Percentiles rank a stretch among this genome's conserved stretches.
Conservation (phyloP, 108 stramenopile species). For the Schizochytrium sp. region DNA sequence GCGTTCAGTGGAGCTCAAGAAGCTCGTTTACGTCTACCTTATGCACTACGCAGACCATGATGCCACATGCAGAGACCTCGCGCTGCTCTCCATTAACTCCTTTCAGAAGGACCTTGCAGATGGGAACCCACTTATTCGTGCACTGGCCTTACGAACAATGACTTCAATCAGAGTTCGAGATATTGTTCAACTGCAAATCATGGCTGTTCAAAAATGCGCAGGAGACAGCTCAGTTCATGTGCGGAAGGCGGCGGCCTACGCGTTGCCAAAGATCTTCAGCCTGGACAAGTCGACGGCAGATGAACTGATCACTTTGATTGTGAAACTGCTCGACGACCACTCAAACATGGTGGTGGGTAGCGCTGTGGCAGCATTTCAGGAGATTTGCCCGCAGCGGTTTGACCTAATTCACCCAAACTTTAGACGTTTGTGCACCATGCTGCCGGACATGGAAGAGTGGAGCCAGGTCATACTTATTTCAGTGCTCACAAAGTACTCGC, state of each 20-base stretch:
- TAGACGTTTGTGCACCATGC: constrained; percentile 94
- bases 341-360: constrained; percentile 94
- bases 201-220: constrained; percentile 93
- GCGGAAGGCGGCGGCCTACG: constrained; percentile 95
- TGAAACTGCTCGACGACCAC: constrained; percentile 78
- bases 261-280: constrained; percentile 86
- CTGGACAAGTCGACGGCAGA: constrained; percentile 75
- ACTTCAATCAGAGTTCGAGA: constrained; percentile 94
- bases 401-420: constrained; percentile 90
- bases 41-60: constrained; percentile 92
- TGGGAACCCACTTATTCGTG: constrained; percentile 91
- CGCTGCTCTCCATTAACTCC: constrained; percentile 92
- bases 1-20: constrained; percentile 90
- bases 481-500: constrained; percentile 87
- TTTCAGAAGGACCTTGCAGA: constrained; percentile 97
- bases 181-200: constrained; percentile 96
- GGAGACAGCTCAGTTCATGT: constrained; percentile 94
- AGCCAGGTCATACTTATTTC: constrained; percentile 90
- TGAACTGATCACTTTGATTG: constrained; percentile 70
- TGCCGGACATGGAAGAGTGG: constrained; percentile 99
- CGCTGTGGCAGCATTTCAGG: constrained; percentile 89
- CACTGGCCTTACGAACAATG: constrained; percentile 93
- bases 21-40: constrained; percentile 99
- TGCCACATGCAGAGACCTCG: constrained; percentile 89
- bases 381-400: constrained; percentile 89